Base-by-base conservation (phyloP, 371 early-diverging fungal genomes). In the Rozella allomycis region DNA sequence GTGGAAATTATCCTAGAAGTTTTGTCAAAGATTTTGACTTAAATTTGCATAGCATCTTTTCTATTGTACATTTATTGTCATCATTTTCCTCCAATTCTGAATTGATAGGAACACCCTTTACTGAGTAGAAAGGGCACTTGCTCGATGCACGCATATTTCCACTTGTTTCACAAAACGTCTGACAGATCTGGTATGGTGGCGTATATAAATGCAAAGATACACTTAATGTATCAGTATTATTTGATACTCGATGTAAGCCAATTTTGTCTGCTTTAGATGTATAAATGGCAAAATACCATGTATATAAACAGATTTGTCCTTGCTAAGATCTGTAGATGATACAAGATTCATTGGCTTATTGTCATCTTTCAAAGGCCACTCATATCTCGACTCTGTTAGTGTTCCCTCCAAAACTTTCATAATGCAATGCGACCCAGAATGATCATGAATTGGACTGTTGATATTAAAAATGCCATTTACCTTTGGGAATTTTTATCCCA, bases 171-270 rank as follows among this genome's bases (percentile, higher is more conserved):
- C 73, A 62, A 50, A 81, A 87, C 4, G 79, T 80, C 39, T 70
- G 70, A 59, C 85, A 84, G 35, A 61, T 52, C 29, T 78, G 52
- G 44, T 73, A 74, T 4, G 90, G 86, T 13, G 90, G 90, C 6
- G 84, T 74, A 53, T 88, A 88, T 18, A 88, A 58, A 45, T 88
- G 90, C 19, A 88, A 64, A 3, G 87, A 82, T 17, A 88, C 71
- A 11, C 85, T 74, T 25, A 61, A 63, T 2, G 29, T 32, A n/a
- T 42, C 35, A n/a, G 30, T 13, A 25, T 57, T 56, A 12, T 86
- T 86, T 20, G 69, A 49, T 19, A 88, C 72, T 25, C 79, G 63
- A 55, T 88, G 90, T 20, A 83, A 54, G 20, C 90, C 90, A 25
- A 86, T 68, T 33, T 67, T 68, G 46, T 83, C 75, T 69, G 41